A percentile compares a stretch with the other conserved stretches of the same genome.
Evolutionary conservation across 75 land plant genomes (phyloP).

Genomic region (Gnetum montanum): DNA sequence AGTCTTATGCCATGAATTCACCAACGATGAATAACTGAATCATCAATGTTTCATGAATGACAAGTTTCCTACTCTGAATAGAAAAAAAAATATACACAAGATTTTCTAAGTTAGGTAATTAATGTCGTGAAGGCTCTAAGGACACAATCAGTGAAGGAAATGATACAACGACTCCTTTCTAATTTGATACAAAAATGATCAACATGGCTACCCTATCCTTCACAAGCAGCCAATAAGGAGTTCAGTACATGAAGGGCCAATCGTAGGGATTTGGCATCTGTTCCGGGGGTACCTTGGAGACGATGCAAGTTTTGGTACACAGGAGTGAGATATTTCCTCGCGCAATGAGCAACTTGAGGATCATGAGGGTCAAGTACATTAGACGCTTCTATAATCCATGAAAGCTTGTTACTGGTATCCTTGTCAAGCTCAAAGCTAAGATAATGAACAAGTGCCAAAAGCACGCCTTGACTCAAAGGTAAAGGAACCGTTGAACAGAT

Average conservation of each 20-base stretch:
- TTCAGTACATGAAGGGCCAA: constrained; percentile 80
- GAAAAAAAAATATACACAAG: too few relatives aligned
- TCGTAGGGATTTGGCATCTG: constrained; percentile 40
- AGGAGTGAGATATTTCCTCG: constrained; percentile 67
- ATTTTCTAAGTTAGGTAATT: too few relatives aligned
- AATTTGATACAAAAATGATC: too few relatives aligned
- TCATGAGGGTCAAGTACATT: constrained; percentile 71
- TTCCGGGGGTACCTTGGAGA: constrained; percentile 21
- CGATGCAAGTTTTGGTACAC: constrained; percentile 59
- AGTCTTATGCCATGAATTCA: too few relatives aligned
- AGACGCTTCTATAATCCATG: constrained; percentile 82
- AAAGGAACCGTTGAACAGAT: constrained; percentile 51
- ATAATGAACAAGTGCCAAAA: constrained; percentile 88
- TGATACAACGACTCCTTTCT: too few relatives aligned
- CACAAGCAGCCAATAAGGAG: constrained; percentile 67
- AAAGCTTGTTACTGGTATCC: constrained; percentile 59
- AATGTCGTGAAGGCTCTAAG: too few relatives aligned
- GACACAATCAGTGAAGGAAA: too few relatives aligned
- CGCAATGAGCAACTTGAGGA: constrained; percentile 67
- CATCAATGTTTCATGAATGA: too few relatives aligned
- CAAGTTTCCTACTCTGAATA: too few relatives aligned
- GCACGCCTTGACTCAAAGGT: constrained; percentile 95
- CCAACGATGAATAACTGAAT: too few relatives aligned
- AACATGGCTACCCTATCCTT: constrained; percentile 28
- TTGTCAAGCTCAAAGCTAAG: constrained; percentile 80